Evolutionary conservation across 106 monocot genomes (phyloP), one percentile per base, ranked within the genome.

Genomic region (Dioscorea dumetorum): DNA sequence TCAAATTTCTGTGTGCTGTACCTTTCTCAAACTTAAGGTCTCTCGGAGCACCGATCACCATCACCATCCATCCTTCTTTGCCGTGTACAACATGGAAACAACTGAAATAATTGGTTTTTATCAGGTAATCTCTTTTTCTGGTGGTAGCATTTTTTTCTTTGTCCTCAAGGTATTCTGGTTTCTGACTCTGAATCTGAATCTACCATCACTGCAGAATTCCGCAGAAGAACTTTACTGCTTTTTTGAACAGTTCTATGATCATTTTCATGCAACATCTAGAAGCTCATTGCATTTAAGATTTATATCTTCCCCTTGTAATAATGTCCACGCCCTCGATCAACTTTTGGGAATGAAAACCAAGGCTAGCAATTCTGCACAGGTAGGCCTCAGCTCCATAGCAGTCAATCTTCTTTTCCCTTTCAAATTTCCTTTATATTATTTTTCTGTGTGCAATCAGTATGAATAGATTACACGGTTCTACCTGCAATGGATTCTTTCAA

Each of bases 11-110:
- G 28, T 28, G 2, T 28, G 28, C 28, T 28, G 28, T 28, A 28
- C 28, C 18, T 62, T 66, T 33, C 51, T 52, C 52, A 20, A 62
- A 61, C 67, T 32, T 61, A 78, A 99, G 99, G 81, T 93, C 70
- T 80, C 99, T 67, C 86, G 99, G 62, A 80, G 61, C 71, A 72
- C 85, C 70, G 99, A 99, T 67, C 93, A 87, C 22, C 84, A 87
- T 70, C 73, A 87, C 22, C 84, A 87, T 70, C 73, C 85, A 48
- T 78, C 99, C 48, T 99, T 99, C 69, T 99, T 93, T 81, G 93
- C 87, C 75, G 99, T 99, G 19, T 99, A 99, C 66, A 93, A 99
- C 73, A 99, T 99, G 90, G 99, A 99, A 65, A 83, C 89, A 52
- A 87, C 99, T 18, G 87, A 99, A 48, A 74, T 99, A 81, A 67